Percentiles rank a stretch among this genome's conserved stretches.
Evolutionary conservation across 2,329 filamentous ascomycete species (phyloP).

Genomic region (Colletotrichum euphorbiae): DNA sequence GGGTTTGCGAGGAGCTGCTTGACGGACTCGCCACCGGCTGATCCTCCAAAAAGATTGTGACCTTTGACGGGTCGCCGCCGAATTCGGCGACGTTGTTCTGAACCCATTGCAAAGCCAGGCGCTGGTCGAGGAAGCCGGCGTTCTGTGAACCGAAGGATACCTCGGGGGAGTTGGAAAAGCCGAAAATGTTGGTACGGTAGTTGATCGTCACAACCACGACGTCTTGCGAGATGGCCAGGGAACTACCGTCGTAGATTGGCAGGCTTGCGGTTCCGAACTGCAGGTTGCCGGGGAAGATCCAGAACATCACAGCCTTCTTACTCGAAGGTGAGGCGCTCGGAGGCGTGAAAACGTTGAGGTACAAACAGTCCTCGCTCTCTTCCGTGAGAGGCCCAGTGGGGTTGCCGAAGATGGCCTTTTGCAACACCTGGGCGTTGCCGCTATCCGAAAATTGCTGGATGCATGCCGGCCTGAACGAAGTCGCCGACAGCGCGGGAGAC

Average conservation of each 20-base stretch:
- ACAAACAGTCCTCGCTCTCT: conserved; percentile 51
- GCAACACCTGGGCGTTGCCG: conserved; percentile 7
- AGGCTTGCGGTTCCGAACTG: conserved; percentile 36
- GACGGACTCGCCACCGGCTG: conserved; percentile 58
- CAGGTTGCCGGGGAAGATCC: conserved; percentile 39
- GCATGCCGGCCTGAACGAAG: conserved; percentile 31
- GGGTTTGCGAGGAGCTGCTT: conserved; percentile 44
- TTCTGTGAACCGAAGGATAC: conserved; percentile 49
- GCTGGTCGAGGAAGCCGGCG: conserved; percentile 67
- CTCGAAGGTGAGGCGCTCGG: conserved; percentile 21
- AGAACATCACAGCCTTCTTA: conserved; percentile 40
- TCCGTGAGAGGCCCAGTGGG: conserved; percentile 31
- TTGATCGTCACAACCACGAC: conserved; percentile 36
- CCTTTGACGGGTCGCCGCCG: conserved; percentile 70
- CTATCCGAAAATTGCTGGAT: conserved; percentile 26
- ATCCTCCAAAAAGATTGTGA: conserved; percentile 72
- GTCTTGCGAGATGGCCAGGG: conserved; percentile 27
- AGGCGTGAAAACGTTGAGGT: conserved; percentile 49
- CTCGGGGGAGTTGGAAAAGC: conserved; percentile 38
- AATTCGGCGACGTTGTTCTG: conserved; percentile 71
- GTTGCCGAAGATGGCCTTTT: conserved; percentile 31
- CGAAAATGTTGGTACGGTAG: conserved; percentile 39
- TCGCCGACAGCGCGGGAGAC: conserved; percentile 11
- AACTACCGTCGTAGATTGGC: conserved; percentile 33
- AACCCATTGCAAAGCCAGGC: conserved; percentile 69